Conservation (phyloP, 2,329 filamentous ascomycete species). For the Penicillium sp. region DNA sequence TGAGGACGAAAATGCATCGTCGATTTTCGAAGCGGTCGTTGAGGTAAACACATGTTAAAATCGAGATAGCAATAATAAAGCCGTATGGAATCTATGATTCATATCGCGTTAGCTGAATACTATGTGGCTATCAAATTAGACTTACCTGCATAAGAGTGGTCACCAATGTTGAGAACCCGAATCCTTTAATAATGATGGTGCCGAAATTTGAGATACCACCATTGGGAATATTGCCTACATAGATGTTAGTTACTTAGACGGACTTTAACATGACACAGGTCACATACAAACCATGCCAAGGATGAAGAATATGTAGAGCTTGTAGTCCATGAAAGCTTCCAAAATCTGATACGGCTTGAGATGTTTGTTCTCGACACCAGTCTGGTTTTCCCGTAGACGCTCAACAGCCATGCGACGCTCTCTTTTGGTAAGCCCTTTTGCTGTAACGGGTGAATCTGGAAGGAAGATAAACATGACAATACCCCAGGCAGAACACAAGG, state of each 20-base stretch:
- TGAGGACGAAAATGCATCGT: constrained; percentile 54
- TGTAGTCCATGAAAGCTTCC: constrained; percentile 58
- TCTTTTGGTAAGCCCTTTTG: constrained; percentile 50
- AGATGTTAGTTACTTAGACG: neutral
- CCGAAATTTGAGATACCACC: constrained; percentile 60
- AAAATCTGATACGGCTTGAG: constrained; percentile 55
- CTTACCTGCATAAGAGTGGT: constrained; percentile 53
- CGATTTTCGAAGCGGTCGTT: constrained; percentile 49
- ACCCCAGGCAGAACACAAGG: constrained; percentile 59
- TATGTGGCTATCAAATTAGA: neutral
- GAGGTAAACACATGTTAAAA: constrained; percentile 49
- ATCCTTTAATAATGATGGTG: constrained; percentile 57
- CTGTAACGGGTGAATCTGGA: constrained; percentile 57
- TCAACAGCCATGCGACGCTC: constrained; percentile 57
- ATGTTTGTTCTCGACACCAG: constrained; percentile 57
- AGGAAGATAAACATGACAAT: constrained; percentile 57
- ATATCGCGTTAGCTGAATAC: neutral
- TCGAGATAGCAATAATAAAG: constrained; percentile 50
- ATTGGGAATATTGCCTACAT: constrained; percentile 50
- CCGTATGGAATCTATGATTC: constrained; percentile 47
- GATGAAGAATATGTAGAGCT: constrained; percentile 58
- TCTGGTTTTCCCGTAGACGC: constrained; percentile 57
- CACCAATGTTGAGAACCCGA: constrained; percentile 55
- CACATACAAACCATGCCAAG: constrained; percentile 47
- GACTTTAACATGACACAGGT: too few species aligned